Evolutionary conservation across 768 basidiomycete species (phyloP).

Genomic region (Paxillus ammoniavirescens): DNA sequence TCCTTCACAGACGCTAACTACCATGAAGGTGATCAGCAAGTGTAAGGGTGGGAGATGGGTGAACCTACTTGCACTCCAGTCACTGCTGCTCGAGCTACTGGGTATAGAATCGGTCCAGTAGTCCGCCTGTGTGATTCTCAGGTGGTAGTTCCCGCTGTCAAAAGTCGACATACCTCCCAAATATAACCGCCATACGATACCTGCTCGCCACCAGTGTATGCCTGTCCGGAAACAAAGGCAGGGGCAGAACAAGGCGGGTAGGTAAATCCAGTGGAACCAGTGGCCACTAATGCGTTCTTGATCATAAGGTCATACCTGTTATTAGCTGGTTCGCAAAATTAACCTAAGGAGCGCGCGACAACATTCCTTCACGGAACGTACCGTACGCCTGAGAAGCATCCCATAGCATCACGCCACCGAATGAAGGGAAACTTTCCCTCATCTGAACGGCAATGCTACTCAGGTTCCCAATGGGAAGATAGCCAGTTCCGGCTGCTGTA

Average conservation of each 20-base stretch:
- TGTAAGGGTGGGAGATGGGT: background rate
- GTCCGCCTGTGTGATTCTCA: constrained; percentile 46
- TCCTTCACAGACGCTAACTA: constrained; percentile 23
- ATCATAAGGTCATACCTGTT: constrained; percentile 57
- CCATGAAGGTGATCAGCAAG: background rate
- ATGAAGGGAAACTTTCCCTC: constrained; percentile 40
- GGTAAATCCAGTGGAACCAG: constrained; percentile 68
- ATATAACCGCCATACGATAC: constrained; percentile 63
- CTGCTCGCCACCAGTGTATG: constrained; percentile 49
- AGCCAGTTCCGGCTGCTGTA: constrained; percentile 42
- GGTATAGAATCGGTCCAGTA: constrained; percentile 54
- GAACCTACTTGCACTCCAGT: constrained; percentile 62
- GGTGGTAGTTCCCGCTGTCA: background rate
- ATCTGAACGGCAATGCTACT: constrained; percentile 32
- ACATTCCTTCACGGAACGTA: constrained; percentile 6
- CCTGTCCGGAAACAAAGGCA: constrained; percentile 46
- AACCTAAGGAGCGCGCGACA: background rate
- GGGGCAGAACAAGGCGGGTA: constrained; percentile 61
- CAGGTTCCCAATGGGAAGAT: constrained; percentile 33
- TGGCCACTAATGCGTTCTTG: constrained; percentile 56
- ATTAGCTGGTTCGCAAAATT: constrained; percentile 41
- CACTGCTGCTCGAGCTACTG: constrained; percentile 46
- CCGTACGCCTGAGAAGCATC: constrained; percentile 42
- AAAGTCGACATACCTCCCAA: constrained; percentile 49
- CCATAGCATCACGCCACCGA: constrained; percentile 46